These are phyloP conservation scores for Acer yangbiense DNA, from an alignment of 345 rosid genomes.

Conservation along the genomic window DNA sequence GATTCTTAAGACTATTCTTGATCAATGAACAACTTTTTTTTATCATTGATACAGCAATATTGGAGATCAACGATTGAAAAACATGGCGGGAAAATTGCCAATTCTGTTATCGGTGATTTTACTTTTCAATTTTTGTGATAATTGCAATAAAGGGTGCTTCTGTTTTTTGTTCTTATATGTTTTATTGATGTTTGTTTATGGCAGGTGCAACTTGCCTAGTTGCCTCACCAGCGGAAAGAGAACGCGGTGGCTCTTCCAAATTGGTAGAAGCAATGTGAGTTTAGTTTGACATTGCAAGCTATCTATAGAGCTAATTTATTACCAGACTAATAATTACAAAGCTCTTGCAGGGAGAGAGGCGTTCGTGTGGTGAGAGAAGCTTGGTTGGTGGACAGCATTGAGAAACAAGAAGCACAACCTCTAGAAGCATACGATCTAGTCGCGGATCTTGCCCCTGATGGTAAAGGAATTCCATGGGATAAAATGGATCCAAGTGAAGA, in stretches of 20 bases:
- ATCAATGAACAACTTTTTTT: background rate
- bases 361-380: conserved; percentile 61
- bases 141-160: no score
- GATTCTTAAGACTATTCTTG: background rate
- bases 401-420: conserved; percentile 71
- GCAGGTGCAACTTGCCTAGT: conserved; percentile 67
- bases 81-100: conserved; percentile 64
- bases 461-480: conserved; percentile 75
- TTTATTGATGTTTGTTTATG: background rate
- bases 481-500: conserved; percentile 64
- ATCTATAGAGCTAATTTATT: background rate
- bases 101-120: conserved; percentile 47
- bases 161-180: background rate
- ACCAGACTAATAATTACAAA: background rate
- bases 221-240: conserved; percentile 60
- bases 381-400: conserved; percentile 73
- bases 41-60: conserved; percentile 47
- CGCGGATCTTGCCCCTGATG: conserved; percentile 58
- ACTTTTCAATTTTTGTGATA: background rate
- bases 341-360: conserved; percentile 50
- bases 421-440: conserved; percentile 60
- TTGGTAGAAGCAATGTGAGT: conserved; percentile 74
- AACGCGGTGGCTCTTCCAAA: conserved; percentile 66
- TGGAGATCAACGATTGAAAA: conserved; percentile 64
- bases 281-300: background rate